These are phyloP conservation scores for Penicillium sp. DNA, from an alignment of 2,329 filamentous ascomycete species.

Conservation along the genomic window DNA sequence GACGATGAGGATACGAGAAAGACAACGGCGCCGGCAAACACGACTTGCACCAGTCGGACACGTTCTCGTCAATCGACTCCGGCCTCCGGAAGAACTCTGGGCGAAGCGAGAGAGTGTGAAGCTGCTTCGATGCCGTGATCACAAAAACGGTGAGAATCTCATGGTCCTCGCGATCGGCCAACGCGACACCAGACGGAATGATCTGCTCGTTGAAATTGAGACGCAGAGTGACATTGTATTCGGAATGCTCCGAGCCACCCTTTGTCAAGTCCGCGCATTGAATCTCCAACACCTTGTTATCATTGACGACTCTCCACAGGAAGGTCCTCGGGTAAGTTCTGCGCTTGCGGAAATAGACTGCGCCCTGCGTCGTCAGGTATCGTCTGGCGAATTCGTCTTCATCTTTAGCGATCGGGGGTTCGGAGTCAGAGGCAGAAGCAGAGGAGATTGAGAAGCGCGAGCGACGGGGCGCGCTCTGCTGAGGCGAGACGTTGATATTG, in stretches of 20 bases:
- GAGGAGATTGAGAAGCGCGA: conserved; percentile 48
- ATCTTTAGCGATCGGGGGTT: conserved; percentile 56
- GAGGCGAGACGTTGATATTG: conserved; percentile 63
- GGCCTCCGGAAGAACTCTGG: conserved; percentile 76
- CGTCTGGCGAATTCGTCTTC: conserved; percentile 65
- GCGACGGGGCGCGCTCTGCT: conserved; percentile 46
- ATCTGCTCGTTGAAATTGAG: conserved; percentile 74
- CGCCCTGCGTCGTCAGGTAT: conserved; percentile 73
- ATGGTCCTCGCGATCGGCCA: conserved; percentile 75
- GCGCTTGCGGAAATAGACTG: conserved; percentile 78
- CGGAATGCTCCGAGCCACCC: conserved; percentile 58
- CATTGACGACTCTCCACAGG: conserved; percentile 84
- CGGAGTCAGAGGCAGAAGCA: conserved; percentile 36
- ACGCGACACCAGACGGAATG: conserved; percentile 72
- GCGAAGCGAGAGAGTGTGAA: conserved; percentile 80
- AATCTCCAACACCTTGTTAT: conserved; percentile 75
- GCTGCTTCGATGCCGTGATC: conserved; percentile 71
- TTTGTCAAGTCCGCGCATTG: conserved; percentile 78
- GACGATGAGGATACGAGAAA: conserved; percentile 75
- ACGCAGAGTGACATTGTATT: conserved; percentile 72
- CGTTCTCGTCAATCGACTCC: conserved; percentile 66
- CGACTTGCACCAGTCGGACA: conserved; percentile 74
- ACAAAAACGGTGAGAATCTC: conserved; percentile 77
- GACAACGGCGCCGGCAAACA: conserved; percentile 70
- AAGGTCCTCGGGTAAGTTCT: conserved; percentile 78